Base-by-base conservation (phyloP, 352 stramenopile genomes). In the Globisporangium paroecandrum region DNA sequence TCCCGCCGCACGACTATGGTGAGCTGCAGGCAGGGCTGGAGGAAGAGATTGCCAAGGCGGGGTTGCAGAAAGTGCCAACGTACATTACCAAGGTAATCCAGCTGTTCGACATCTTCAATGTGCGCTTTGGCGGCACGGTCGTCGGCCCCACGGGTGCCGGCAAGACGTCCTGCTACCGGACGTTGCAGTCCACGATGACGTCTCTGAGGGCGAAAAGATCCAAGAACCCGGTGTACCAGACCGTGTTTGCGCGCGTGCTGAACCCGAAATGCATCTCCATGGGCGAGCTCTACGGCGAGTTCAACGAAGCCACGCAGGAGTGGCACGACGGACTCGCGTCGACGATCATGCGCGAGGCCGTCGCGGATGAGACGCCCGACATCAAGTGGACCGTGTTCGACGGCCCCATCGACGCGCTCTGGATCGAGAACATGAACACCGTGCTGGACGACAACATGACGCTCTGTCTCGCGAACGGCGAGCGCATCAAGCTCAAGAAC, bases 341-440 rank as follows among this genome's bases (percentile, higher is more conserved):
- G 12, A 93, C 84, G 5, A 91, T 93, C 38, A 92, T 89, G 81
- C 76, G 90, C 20, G 82, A 91, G 62, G 85, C 82, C 8, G 87
- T 96, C 7, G 78, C 73, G 3, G 87, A 94, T 41, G 83, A 90
- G 49, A 78, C 68, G 0, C 66, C 70, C 0, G 83, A 95, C 46
- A 77, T 82, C 36, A 91, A 89, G 55, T 98, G 94, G 94, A 98
- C 89, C 0, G 87, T 98, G 5, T 98, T 98, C 41, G 94, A 98
- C 66, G 94, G 94, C 1, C 94, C 94, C 10, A 97, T 98, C 60
- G 94, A 98, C 70, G 90, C 94, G n/a, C 74, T 98, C 8, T 98
- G 94, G 94, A 98, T 98, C 49, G 94, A 98, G 70, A 98, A 98
- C 73, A 97, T 98, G 91, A 98, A 98, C 78, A 98, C 94, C 1